These are phyloP conservation scores for Oryza glaberrima DNA, from an alignment of 176 grass and related monocot species.

Conservation along the genomic window DNA sequence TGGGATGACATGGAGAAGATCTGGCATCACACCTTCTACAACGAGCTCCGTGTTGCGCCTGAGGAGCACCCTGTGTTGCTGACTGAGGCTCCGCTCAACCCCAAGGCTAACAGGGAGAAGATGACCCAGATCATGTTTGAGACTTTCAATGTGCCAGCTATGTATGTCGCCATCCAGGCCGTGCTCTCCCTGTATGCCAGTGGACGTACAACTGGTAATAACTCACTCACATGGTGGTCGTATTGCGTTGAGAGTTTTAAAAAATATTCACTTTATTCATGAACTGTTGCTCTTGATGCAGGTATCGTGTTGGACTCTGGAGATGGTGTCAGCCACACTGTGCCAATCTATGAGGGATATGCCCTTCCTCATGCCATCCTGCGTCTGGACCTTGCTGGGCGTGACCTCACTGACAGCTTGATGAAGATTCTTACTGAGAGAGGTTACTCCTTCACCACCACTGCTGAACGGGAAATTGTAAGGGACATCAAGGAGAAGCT, in stretches of 20 bases:
- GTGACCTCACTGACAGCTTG: constrained; percentile 51
- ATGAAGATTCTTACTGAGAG: constrained; percentile 60
- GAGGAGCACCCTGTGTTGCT: constrained; percentile 58
- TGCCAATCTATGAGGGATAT: constrained; percentile 54
- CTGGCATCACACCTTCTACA: constrained; percentile 56
- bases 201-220: constrained; percentile 52
- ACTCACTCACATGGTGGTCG: not conserved
- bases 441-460: constrained; percentile 58
- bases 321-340: constrained; percentile 50
- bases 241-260: not conserved
- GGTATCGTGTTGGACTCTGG: constrained; percentile 53
- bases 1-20: constrained; percentile 65
- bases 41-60: constrained; percentile 51
- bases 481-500: constrained; percentile 61
- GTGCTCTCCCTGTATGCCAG: constrained; percentile 58
- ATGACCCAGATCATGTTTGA: constrained; percentile 60
- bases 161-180: constrained; percentile 57
- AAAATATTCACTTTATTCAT: not conserved
- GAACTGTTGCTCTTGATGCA: not conserved
- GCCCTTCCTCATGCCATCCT: constrained; percentile 55
- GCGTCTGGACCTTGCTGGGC: constrained; percentile 50
- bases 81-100: constrained; percentile 56
- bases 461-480: constrained; percentile 53
- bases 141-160: constrained; percentile 57
- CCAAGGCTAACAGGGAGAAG: constrained; percentile 58